A percentile compares a stretch with the other conserved stretches of the same genome.
Conservation (phyloP, 208 protist species). For the Leishmania martiniquensis region DNA sequence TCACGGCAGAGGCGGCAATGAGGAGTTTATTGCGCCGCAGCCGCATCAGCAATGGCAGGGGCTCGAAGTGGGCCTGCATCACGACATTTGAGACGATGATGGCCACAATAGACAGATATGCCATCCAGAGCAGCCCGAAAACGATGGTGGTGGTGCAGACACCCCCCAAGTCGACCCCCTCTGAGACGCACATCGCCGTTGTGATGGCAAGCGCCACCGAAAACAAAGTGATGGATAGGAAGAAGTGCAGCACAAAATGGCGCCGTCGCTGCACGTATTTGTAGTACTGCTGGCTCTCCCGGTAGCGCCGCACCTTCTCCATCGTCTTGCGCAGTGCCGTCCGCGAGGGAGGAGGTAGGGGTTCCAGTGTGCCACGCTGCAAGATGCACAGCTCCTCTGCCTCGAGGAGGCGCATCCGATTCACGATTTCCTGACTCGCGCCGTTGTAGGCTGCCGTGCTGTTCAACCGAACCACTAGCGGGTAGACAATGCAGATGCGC, state of each 20-base stretch:
- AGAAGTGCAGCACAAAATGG: conserved; percentile 68
- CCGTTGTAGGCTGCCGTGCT: conserved; percentile 44
- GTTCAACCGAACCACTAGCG: conserved; percentile 59
- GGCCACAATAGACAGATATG: conserved; percentile 58
- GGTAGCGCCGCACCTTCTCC: conserved; percentile 58
- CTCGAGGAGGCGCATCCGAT: conserved; percentile 49
- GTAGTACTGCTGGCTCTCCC: conserved; percentile 63
- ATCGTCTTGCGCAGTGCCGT: conserved; percentile 45
- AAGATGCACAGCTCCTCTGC: conserved; percentile 48
- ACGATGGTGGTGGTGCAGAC: conserved; percentile 39
- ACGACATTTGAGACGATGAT: conserved; percentile 80
- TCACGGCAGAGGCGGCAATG: conserved; percentile 52
- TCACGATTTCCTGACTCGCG: conserved; percentile 47
- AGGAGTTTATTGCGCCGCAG: conserved; percentile 65
- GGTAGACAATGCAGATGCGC: conserved; percentile 73
- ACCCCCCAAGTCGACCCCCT: conserved; percentile 36
- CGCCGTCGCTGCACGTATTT: conserved; percentile 71
- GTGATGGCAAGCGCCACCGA: conserved; percentile 58
- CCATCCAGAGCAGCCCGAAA: conserved; percentile 68
- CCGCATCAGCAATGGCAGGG: conserved; percentile 66
- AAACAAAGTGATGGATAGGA: conserved; percentile 67
- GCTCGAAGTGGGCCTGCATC: conserved; percentile 85
- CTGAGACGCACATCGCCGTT: conserved; percentile 51
- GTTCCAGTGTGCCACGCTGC: conserved; percentile 45
- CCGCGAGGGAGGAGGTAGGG: conserved; percentile 46